Conservation (phyloP, 148 eudicot species). For the Nepenthes mirabilis region DNA sequence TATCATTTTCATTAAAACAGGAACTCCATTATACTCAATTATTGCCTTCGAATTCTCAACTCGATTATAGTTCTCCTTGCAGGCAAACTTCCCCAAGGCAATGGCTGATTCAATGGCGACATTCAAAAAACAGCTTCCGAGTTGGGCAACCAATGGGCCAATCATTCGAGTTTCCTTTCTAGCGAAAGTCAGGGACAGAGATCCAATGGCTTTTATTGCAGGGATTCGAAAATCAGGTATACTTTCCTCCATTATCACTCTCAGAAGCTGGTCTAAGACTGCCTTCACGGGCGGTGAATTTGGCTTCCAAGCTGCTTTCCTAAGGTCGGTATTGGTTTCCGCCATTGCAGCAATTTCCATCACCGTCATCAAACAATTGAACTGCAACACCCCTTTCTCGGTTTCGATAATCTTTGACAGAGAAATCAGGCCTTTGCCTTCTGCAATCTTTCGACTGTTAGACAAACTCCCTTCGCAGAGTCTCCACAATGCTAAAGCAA, state of each 20-base stretch:
- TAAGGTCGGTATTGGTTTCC: constrained; percentile 43
- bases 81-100: constrained; percentile 51
- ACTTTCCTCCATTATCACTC: constrained; percentile 48
- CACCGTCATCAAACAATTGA: constrained; percentile 47
- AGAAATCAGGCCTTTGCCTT: constrained; percentile 62
- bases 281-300: constrained; percentile 52
- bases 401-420: constrained; percentile 61
- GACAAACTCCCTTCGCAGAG: constrained; percentile 41
- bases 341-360: constrained; percentile 78
- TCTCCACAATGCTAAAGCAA: constrained; percentile 56
- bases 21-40: constrained; percentile 52
- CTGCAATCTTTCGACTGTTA: constrained; percentile 66
- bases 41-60: constrained; percentile 58
- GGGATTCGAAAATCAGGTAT: constrained; percentile 22
- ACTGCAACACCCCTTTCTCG: constrained; percentile 43
- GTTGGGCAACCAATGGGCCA: constrained; percentile 43
- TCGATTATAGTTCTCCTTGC: constrained; percentile 44
- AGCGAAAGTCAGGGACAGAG: constrained; percentile 51
- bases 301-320: constrained; percentile 69
- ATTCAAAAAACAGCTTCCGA: constrained; percentile 25
- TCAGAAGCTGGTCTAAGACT: constrained; percentile 51
- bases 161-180: constrained; percentile 61
- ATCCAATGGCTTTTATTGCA: constrained; percentile 57
- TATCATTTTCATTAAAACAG: constrained; percentile 39
- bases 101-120: constrained; percentile 55